A percentile compares a stretch with the other conserved stretches of the same genome.
phyloP scores from a whole-genome alignment of 2,329 filamentous ascomycete species.

The Pestalotiopsis sp. region DNA sequence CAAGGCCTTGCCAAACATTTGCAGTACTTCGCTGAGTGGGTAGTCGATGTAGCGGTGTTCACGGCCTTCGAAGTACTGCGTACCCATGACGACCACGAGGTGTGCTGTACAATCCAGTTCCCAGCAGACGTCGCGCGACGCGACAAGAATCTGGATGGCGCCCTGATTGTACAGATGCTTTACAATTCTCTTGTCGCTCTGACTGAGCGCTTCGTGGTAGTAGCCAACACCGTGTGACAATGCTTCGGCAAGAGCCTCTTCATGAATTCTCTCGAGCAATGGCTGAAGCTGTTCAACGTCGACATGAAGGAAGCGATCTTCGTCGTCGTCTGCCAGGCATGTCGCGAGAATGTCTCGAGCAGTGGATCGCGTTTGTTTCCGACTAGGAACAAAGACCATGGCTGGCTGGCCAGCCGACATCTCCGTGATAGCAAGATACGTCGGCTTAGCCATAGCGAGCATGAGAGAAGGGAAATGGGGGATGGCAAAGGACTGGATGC shows the following conservation, averaged over 20 bases:
- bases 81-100: constrained; percentile 94
- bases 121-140: constrained; percentile 89
- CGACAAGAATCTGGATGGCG: constrained; percentile 81
- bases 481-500: constrained; percentile 93
- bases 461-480: constrained; percentile 98
- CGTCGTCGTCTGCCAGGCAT: constrained; percentile 85
- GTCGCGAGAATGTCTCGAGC: constrained; percentile 87
- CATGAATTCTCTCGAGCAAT: constrained; percentile 80
- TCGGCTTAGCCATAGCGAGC: constrained; percentile 96
- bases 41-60: constrained; percentile 98
- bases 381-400: constrained; percentile 87
- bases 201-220: constrained; percentile 90
- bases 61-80: constrained; percentile 94
- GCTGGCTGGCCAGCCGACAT: constrained; percentile 88
- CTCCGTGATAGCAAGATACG: constrained; percentile 85
- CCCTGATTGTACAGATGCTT: constrained; percentile 89
- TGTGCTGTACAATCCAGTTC: constrained; percentile 88
- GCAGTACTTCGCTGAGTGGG: constrained; percentile 87
- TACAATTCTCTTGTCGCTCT: constrained; percentile 90
- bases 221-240: constrained; percentile 94
- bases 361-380: constrained; percentile 89
- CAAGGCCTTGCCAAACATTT: constrained; percentile 96
- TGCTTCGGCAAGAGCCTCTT: constrained; percentile 84
- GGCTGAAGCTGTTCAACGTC: constrained; percentile 81
- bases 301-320: constrained; percentile 90